These are phyloP conservation scores for Globisporangium paddicum DNA, from an alignment of 352 stramenopile genomes.

Conservation along the genomic window DNA sequence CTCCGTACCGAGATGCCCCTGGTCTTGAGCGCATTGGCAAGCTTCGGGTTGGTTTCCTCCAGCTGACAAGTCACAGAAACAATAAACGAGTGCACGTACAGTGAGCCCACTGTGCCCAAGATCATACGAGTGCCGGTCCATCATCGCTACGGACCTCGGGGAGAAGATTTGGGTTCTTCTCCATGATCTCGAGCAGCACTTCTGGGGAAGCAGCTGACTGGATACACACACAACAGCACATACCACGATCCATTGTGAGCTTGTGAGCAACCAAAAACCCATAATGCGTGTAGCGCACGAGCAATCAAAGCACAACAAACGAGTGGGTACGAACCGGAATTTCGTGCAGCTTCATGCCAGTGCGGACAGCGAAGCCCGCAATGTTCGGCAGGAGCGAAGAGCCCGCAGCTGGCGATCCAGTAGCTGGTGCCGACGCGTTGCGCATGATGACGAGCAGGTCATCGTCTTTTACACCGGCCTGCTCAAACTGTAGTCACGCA, in stretches of 20 bases:
- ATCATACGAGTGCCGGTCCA: neutral
- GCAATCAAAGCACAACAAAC: neutral
- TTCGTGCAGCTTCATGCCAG: slow-evolving; percentile 73
- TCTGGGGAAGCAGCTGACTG: slow-evolving; percentile 63
- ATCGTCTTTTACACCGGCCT: slow-evolving; percentile 60
- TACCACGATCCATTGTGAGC: neutral
- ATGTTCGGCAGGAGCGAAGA: slow-evolving; percentile 10
- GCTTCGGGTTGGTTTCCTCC: slow-evolving; percentile 50
- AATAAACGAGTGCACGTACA: neutral
- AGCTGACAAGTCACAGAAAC: too few relatives aligned
- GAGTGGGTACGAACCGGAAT: slow-evolving; percentile 48
- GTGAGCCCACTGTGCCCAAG: neutral
- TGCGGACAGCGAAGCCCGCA: slow-evolving; percentile 30
- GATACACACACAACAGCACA: neutral
- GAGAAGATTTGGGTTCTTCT: slow-evolving; percentile 75
- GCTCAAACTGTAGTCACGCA: slow-evolving; percentile 45
- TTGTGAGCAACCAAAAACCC: neutral
- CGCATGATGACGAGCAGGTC: slow-evolving; percentile 68
- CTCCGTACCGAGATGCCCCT: slow-evolving; percentile 60
- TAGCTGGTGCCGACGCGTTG: slow-evolving; percentile 22
- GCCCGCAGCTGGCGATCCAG: slow-evolving; percentile 2
- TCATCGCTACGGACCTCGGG: slow-evolving; percentile 28
- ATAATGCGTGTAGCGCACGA: neutral
- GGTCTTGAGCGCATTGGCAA: slow-evolving; percentile 55
- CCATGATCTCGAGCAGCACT: slow-evolving; percentile 76